A percentile compares a stretch with the other conserved stretches of the same genome.
These are phyloP conservation scores for Penicillium antarcticum DNA, from an alignment of 495 filamentous ascomycete species.

Conservation along the genomic window DNA sequence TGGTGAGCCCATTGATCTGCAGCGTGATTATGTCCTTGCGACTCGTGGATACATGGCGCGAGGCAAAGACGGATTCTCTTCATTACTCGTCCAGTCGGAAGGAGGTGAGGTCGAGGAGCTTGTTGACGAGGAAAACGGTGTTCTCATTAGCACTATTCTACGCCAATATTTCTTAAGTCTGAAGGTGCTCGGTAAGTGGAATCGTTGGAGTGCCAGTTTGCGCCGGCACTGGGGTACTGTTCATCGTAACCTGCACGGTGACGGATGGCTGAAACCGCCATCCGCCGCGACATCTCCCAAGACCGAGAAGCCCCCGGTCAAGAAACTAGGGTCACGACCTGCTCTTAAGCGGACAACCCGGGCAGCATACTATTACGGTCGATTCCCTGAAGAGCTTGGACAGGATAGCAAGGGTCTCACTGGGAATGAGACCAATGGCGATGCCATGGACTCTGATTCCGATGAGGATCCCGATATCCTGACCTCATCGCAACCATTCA, in stretches of 20 bases:
- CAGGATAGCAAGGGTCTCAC: conserved; percentile 24
- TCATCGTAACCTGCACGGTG: conserved; percentile 48
- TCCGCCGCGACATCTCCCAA: conserved; percentile 22
- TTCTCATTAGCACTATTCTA: conserved; percentile 78
- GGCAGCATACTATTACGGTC: conserved; percentile 38
- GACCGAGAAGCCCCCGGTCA: conserved; percentile 25
- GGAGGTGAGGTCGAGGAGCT: conserved; percentile 73
- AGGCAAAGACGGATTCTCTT: conserved; percentile 81
- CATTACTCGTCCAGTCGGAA: conserved; percentile 63
- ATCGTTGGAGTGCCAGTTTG: conserved; percentile 56
- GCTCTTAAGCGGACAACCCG: conserved; percentile 22
- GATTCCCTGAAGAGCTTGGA: conserved; percentile 40
- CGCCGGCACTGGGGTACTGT: conserved; percentile 60
- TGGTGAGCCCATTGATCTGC: conserved; percentile 54
- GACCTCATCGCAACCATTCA: conserved; percentile 29
- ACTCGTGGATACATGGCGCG: conserved; percentile 84
- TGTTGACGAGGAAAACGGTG: conserved; percentile 79
- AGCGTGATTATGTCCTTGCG: conserved; percentile 61
- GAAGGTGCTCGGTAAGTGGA: conserved; percentile 75
- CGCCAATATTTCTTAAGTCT: conserved; percentile 86
- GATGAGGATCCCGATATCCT: conserved; percentile 44
- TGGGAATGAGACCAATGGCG: conserved; percentile 22
- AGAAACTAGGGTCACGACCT: conserved; percentile 15
- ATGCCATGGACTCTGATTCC: conserved; percentile 44
- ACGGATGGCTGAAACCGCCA: conserved; percentile 37